Evolutionary conservation across 768 basidiomycete species (phyloP).

Genomic region (Candolleomyces aberdarensis): DNA sequence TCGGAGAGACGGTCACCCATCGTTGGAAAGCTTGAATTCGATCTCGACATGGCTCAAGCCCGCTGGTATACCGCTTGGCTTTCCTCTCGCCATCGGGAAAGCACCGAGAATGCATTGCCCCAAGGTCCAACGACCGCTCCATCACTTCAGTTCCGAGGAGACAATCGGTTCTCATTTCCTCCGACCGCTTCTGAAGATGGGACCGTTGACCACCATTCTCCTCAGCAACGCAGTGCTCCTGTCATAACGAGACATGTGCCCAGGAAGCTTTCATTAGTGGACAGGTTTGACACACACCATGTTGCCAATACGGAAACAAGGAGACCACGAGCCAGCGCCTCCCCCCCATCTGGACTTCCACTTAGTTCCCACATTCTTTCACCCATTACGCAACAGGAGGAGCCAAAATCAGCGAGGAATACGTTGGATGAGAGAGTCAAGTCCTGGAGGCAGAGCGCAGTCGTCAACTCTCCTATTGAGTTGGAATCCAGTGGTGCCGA

Average conservation of each 20-base stretch:
- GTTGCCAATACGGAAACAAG: constrained; percentile 29
- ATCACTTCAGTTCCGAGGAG: constrained; percentile 51
- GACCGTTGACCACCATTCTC: constrained; percentile 36
- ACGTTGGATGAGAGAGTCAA: constrained; percentile 57
- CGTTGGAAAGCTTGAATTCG: constrained; percentile 81
- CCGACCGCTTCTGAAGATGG: constrained; percentile 28
- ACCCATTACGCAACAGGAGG: constrained; percentile 61
- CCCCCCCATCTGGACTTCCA: constrained; percentile 25
- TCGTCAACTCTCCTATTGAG: constrained; percentile 46
- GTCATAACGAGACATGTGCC: constrained; percentile 50
- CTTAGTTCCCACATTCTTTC: constrained; percentile 40
- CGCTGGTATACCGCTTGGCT: constrained; percentile 79
- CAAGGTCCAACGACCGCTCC: constrained; percentile 38
- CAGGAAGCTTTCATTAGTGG: constrained; percentile 65
- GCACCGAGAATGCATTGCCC: constrained; percentile 33
- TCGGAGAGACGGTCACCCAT: constrained; percentile 51
- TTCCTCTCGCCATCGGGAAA: constrained; percentile 42
- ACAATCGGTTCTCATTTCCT: constrained; percentile 43
- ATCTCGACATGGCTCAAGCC: constrained; percentile 73
- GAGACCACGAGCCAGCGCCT: constrained; percentile 19
- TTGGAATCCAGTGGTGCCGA: constrained; percentile 34
- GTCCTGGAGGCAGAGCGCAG: constrained; percentile 63
- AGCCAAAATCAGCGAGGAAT: constrained; percentile 48
- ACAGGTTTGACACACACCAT: constrained; percentile 46
- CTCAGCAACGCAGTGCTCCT: constrained; percentile 27